These are phyloP conservation scores for Flaveria bidentis DNA, from an alignment of 129 eudicot species.

Conservation along the genomic window DNA sequence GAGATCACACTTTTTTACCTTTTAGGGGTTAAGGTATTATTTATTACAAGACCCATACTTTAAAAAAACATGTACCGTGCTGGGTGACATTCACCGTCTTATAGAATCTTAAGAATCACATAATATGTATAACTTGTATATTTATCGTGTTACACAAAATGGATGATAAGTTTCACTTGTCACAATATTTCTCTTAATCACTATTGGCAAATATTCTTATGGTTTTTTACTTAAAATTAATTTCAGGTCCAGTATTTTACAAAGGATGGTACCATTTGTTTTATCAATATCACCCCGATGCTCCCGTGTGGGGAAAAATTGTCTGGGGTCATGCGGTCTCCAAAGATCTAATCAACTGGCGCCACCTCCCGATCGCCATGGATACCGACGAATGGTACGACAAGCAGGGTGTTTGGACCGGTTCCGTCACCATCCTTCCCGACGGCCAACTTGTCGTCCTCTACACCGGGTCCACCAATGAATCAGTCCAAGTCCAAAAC, in stretches of 20 bases:
- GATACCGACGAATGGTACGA: conserved; percentile 80
- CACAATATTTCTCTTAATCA: no score
- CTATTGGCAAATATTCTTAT: no score
- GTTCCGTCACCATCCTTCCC: conserved; percentile 80
- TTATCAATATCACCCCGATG: conserved; percentile 85
- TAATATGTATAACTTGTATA: no score
- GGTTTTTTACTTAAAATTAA: not conserved
- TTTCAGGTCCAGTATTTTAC: conserved; percentile 72
- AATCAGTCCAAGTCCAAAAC: conserved; percentile 77
- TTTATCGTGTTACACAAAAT: no score
- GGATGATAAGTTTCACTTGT: no score
- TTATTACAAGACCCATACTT: conserved; percentile 23
- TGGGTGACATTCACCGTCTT: no score
- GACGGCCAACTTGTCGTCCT: conserved; percentile 68
- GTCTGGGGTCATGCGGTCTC: conserved; percentile 92
- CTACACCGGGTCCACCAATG: conserved; percentile 79
- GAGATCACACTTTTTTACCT: conserved; percentile 20
- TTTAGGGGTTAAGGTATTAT: conserved; percentile 16
- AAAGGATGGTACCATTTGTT: conserved; percentile 88
- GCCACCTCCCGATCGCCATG: conserved; percentile 81
- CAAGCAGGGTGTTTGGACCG: conserved; percentile 83
- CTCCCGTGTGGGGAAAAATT: conserved; percentile 82
- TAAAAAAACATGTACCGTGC: not conserved
- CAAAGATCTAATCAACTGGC: conserved; percentile 72
- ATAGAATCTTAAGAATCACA: no score